Evolutionary conservation across 768 basidiomycete genomes (phyloP).

Genomic region (Suillus decipiens): DNA sequence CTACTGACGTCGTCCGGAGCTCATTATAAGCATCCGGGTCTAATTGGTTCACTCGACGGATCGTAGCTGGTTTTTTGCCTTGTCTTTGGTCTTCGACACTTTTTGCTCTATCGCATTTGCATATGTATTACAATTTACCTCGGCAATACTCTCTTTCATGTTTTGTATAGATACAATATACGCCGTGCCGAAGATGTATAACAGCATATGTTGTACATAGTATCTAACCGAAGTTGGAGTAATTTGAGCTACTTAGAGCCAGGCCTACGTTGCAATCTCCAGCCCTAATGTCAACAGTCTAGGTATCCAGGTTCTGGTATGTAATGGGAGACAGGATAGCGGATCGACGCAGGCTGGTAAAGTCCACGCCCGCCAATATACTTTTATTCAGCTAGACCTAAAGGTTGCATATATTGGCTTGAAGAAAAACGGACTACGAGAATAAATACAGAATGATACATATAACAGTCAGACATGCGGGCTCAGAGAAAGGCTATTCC

Average conservation of each 20-base stretch:
- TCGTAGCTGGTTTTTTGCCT: background rate
- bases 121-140: background rate
- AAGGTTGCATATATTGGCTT: too few relatives aligned
- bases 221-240: background rate
- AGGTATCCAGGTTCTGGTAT: too few relatives aligned
- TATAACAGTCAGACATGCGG: background rate
- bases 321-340: background rate
- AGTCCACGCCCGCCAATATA: too few relatives aligned
- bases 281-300: too few relatives aligned
- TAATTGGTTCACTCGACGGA: background rate
- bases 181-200: background rate
- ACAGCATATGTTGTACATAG: background rate
- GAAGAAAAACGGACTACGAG: too few relatives aligned
- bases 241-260: background rate
- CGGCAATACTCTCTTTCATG: background rate
- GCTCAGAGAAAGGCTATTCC: background rate
- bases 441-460: background rate
- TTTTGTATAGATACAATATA: background rate
- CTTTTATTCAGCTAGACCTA: background rate
- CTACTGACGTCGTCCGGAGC: conserved; percentile 28
- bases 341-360: background rate
- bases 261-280: too few relatives aligned
- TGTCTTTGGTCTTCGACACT: background rate
- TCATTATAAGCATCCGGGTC: background rate
- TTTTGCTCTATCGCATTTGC: conserved; percentile 1